Evolutionary conservation across 129 eudicot species (phyloP), one percentile per base, ranked within the genome.

Genomic region (Artemisia tridentata): DNA sequence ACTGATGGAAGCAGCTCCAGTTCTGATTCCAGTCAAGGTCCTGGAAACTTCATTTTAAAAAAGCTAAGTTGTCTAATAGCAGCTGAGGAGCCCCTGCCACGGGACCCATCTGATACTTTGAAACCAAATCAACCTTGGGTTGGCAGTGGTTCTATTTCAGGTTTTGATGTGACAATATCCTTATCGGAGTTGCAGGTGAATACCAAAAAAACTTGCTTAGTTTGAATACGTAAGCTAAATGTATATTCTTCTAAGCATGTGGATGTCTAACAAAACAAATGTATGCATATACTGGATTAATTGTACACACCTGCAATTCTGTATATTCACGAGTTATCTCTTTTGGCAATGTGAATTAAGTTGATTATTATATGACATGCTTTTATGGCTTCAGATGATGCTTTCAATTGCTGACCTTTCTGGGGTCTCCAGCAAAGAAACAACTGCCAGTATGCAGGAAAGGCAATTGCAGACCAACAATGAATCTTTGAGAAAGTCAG

Each of bases 71-170:
- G 84, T 73, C 79, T 41, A 78, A 34, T 90, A 45, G 74, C 80
- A 63, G 89, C 83, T 75, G 97, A 95, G 83, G 79, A 78, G 72
- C 78, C 84, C 80, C 41, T 65, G 15, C 69, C 61, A 66, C 63
- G 59, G 55, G 82, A 76, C 17, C 45, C 51, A 3, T 27, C 60
- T 59, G 18, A 47, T 76, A 65, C 76, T 16, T 23, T 11, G 41
- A 72, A 38, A 60, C 68, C 67, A 59, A 74, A 63, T 74, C 75
- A 81, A 31, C 61, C 61, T 77, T 95, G 99, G 99, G 76, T 74
- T 79, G 99, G 99, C 18, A 79, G 79, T 81, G 97, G 97, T 71
- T 85, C 96, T 76, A 63, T 87, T 68, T 81, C 86, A 52, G 97
- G 96, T 56, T 79, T 90, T 78, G 92, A 95, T 66, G 68, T 95